Percentiles rank a stretch among this genome's conserved stretches.
phyloP scores from a whole-genome alignment of 2,329 filamentous ascomycete genomes.

The Cladosporium phlei region DNA sequence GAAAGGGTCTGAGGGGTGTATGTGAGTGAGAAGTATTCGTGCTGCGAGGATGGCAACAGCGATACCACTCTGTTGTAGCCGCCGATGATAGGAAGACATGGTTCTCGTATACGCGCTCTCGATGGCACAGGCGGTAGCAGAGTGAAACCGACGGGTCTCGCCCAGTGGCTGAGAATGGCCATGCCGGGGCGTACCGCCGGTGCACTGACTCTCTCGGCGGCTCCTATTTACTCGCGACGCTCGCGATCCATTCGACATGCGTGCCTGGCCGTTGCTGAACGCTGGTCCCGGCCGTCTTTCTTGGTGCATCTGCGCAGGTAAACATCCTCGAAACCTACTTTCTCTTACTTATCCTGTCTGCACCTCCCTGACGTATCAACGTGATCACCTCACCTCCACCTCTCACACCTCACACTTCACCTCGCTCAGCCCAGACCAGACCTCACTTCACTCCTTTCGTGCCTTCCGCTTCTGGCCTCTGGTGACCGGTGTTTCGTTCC shows the following conservation, averaged over 20 bases:
- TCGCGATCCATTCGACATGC: conserved; percentile 4
- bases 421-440: neutral
- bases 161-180: neutral
- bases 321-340: conserved; percentile 1
- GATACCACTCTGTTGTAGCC: neutral
- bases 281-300: conserved; percentile 6
- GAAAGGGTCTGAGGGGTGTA: no score
- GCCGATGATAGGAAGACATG: neutral
- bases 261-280: conserved; percentile 8
- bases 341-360: conserved; percentile 6
- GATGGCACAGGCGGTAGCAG: neutral
- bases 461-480: neutral
- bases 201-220: no score
- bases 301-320: neutral
- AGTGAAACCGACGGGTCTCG: conserved; percentile 6
- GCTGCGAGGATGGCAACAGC: no score
- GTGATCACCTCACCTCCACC: neutral
- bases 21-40: no score
- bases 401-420: neutral
- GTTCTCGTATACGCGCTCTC: neutral
- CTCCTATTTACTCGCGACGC: conserved; percentile 10
- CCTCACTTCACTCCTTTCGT: neutral
- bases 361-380: conserved; percentile 10
- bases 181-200: neutral
- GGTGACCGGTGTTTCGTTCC: neutral